These are phyloP conservation scores for Geranomyces michiganensis DNA, from an alignment of 192 early-diverging fungal genomes.

Conservation along the genomic window DNA sequence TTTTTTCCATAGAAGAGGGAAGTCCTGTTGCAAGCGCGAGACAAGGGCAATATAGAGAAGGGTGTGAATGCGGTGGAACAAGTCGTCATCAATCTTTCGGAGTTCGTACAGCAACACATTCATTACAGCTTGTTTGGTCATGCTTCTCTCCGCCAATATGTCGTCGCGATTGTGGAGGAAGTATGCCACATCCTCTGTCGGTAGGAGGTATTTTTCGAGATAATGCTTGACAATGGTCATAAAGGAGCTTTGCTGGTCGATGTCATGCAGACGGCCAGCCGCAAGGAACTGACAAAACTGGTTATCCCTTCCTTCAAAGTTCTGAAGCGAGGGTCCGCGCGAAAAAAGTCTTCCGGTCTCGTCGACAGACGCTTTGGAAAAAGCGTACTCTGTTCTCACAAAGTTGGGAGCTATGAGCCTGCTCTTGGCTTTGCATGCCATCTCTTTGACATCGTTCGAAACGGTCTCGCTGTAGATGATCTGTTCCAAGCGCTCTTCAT, in stretches of 20 bases:
- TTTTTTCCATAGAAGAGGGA: constrained; percentile 5
- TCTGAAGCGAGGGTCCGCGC: constrained; percentile 18
- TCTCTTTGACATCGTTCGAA: constrained; percentile 12
- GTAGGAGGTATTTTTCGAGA: constrained; percentile 5
- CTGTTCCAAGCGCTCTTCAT: constrained; percentile 7
- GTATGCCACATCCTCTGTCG: not conserved
- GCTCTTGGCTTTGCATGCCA: constrained; percentile 9
- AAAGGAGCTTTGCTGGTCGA: constrained; percentile 14
- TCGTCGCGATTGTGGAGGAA: not conserved
- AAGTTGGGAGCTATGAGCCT: constrained; percentile 6
- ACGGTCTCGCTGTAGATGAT: constrained; percentile 8
- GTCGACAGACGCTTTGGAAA: constrained; percentile 3
- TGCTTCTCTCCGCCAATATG: not conserved
- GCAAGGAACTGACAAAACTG: constrained; percentile 19
- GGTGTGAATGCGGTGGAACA: constrained; percentile 11
- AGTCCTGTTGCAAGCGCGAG: constrained; percentile 13
- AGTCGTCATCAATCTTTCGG: constrained; percentile 6
- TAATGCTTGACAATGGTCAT: constrained; percentile 1
- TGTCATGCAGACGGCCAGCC: not conserved
- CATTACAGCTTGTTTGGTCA: constrained; percentile 10
- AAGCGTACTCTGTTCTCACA: constrained; percentile 17
- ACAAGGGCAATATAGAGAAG: constrained; percentile 6
- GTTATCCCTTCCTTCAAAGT: constrained; percentile 11
- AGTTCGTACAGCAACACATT: constrained; percentile 9
- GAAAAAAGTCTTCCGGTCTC: constrained; percentile 4